Conservation (phyloP, 768 basidiomycete species). For the Collybiopsis confluens region DNA sequence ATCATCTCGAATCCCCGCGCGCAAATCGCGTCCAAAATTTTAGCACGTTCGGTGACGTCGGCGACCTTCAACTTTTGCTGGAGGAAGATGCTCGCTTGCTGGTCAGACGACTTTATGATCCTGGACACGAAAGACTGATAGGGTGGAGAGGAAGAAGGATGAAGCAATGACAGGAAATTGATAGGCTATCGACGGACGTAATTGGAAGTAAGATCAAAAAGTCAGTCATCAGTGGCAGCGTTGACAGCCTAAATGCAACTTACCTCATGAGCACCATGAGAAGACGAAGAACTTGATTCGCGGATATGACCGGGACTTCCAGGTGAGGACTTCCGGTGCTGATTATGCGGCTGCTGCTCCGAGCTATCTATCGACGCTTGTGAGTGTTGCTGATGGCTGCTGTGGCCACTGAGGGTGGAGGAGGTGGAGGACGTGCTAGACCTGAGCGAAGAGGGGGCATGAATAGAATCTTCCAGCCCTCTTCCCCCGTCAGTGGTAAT, state of each 20-base stretch:
- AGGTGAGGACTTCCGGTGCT: constrained; percentile 6
- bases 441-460: constrained; percentile 2
- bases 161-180: constrained; percentile 82
- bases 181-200: constrained; percentile 55
- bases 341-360: not conserved
- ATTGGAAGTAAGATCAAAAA: constrained; percentile 13
- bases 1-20: constrained; percentile 87
- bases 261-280: constrained; percentile 44
- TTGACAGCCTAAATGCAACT: constrained; percentile 11
- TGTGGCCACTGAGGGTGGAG: not conserved
- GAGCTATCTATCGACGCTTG: not conserved
- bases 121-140: constrained; percentile 79
- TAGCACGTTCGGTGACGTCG: constrained; percentile 67
- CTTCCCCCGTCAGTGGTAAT: not conserved
- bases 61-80: constrained; percentile 90
- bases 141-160: constrained; percentile 81
- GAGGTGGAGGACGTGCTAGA: not conserved
- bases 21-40: constrained; percentile 86
- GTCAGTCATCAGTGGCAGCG: constrained; percentile 5
- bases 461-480: constrained; percentile 8
- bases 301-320: not conserved
- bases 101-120: constrained; percentile 86
- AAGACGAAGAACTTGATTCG: constrained; percentile 1
- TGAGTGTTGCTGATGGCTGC: no score
- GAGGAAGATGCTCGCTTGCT: constrained; percentile 86